These are phyloP conservation scores for Articulospora tetracladia DNA, from an alignment of 495 filamentous ascomycete genomes.

Conservation along the genomic window DNA sequence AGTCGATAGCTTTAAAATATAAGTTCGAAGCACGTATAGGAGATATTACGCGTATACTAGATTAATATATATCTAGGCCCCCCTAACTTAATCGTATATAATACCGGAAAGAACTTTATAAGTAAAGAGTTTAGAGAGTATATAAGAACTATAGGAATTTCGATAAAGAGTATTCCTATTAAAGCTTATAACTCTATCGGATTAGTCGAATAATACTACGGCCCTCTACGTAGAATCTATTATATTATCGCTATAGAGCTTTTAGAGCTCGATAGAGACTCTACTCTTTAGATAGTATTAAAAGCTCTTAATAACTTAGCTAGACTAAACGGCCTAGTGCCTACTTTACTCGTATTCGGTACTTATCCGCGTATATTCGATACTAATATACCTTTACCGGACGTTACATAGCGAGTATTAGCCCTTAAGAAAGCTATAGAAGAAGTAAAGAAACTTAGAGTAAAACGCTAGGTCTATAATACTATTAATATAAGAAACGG, in stretches of 20 bases:
- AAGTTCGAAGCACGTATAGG: constrained; percentile 18
- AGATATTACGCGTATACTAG: constrained; percentile 22
- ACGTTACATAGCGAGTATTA: constrained; percentile 5
- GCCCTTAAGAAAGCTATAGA: constrained; percentile 20
- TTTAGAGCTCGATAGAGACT: neutral
- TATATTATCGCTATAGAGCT: constrained; percentile 22
- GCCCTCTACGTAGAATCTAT: constrained; percentile 14
- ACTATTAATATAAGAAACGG: constrained; percentile 19
- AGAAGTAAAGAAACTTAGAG: constrained; percentile 15
- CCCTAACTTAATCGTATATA: constrained; percentile 17
- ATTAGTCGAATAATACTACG: constrained; percentile 23
- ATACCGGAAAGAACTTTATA: constrained; percentile 28
- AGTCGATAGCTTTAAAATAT: constrained; percentile 15
- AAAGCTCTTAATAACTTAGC: constrained; percentile 24
- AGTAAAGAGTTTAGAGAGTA: constrained; percentile 22
- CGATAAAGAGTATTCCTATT: constrained; percentile 15
- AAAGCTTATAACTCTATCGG: constrained; percentile 25
- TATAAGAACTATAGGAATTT: constrained; percentile 4
- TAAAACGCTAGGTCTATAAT: constrained; percentile 10
- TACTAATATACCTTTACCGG: neutral
- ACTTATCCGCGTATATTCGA: constrained; percentile 13
- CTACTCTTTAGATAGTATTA: constrained; percentile 22
- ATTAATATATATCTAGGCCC: constrained; percentile 29
- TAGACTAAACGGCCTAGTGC: constrained; percentile 18
- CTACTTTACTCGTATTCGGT: constrained; percentile 18